phyloP scores from a whole-genome alignment of 495 filamentous ascomycete genomes.

The Talaromyces ruber region DNA sequence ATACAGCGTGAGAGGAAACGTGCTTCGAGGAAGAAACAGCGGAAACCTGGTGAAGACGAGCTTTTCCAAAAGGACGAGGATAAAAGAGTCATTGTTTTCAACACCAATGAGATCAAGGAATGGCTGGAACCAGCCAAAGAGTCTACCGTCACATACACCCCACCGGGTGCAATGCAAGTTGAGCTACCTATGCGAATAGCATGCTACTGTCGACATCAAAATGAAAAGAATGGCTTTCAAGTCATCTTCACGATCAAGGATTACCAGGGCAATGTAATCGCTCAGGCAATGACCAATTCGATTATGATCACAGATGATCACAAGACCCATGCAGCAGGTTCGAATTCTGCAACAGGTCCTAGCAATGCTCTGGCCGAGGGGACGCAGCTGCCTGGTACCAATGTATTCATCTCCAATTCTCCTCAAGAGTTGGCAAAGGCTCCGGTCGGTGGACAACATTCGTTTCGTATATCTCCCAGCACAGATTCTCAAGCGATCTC shows the following conservation, averaged over 20 bases:
- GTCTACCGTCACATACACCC: constrained; percentile 26
- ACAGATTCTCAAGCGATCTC: constrained; percentile 48
- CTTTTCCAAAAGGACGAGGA: constrained; percentile 69
- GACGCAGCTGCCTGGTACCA: constrained; percentile 33
- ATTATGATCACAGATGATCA: constrained; percentile 98
- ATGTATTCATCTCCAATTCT: constrained; percentile 34
- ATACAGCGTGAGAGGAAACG: constrained; percentile 82
- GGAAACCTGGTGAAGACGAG: constrained; percentile 76
- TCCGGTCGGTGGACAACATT: constrained; percentile 13
- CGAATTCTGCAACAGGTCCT: constrained; percentile 29
- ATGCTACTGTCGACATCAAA: constrained; percentile 92
- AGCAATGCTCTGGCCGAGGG: constrained; percentile 32
- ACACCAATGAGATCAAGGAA: constrained; percentile 82
- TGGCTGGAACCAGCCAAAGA: constrained; percentile 56
- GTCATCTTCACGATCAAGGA: constrained; percentile 93
- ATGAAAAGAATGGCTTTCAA: constrained; percentile 84
- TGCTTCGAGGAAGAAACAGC: constrained; percentile 78
- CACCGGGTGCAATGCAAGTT: constrained; percentile 60
- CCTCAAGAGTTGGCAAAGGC: constrained; percentile 20
- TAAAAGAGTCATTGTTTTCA: constrained; percentile 84
- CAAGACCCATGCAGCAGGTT: constrained; percentile 56
- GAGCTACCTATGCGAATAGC: constrained; percentile 91
- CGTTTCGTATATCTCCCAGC: constrained; percentile 26
- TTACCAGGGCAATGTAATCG: constrained; percentile 59
- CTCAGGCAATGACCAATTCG: constrained; percentile 75